Evolutionary conservation across 192 early-diverging fungal species (phyloP), one percentile per base, ranked within the genome.

Genomic region (Linnemannia exigua): DNA sequence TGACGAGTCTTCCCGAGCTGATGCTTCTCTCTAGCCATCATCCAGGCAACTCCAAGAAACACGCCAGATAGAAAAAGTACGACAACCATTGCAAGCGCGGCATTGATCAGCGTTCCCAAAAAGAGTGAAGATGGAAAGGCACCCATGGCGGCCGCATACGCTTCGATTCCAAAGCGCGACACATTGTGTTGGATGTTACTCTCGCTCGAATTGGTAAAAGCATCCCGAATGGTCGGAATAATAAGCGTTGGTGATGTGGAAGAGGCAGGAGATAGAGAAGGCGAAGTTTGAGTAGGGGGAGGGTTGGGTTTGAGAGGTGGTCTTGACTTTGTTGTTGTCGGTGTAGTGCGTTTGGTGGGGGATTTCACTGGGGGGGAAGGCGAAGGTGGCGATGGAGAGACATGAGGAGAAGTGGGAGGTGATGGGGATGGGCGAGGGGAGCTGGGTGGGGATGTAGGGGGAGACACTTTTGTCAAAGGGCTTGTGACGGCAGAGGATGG

Each of bases 121-220:
- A 79, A 79, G 14, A 81, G 58, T 25, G 76, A 7, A 5, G 78
- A 73, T 19, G 84, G 84, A 25, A 75, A 79, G 0, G 84, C 84
- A 7, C 78, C 78, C 28, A 86, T 80, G 46, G 84, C 84, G 5
- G 84, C 84, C 11, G 78, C 78, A 51, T 86, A 86, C n/a, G 84
- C 28, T 41, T 86, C 84, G 8, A 86, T 58, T 5, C 84, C 84
- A 41, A 86, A 86, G 5, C 79, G 67, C 33, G 84, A 85, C 19
- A 76, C 69, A 35, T 85, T 85, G 68, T 79, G 52, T 19, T 75
- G 77, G 17, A 67, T 44, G 12, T 67, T 58, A 28, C 31, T 44
- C 35, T 6, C 58, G 44, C 50, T 79, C 1, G 35, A 76, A 50
- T 86, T 77, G 3, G 33, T 74, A 63, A 86, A 86, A 0, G 84